These are phyloP conservation scores for Pythium vanterpoolii DNA, from an alignment of 352 stramenopile species.

Conservation along the genomic window DNA sequence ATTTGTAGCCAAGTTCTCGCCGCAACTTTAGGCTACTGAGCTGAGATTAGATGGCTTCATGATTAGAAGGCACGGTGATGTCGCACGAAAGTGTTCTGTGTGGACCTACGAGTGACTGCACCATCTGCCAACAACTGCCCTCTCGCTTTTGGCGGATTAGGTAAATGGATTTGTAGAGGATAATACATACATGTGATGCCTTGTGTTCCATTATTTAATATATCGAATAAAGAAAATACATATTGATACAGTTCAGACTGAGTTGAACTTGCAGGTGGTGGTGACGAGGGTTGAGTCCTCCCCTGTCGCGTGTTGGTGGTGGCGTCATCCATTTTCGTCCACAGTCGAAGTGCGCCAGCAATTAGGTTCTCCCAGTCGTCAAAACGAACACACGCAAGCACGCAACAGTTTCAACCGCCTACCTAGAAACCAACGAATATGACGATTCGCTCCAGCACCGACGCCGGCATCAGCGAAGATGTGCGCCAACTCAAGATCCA, in stretches of 20 bases:
- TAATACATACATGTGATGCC: neutral
- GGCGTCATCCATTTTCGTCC: constrained; percentile 16
- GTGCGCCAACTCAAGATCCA: constrained; percentile 43
- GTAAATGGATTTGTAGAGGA: constrained; percentile 12
- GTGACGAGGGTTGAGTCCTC: constrained; percentile 25
- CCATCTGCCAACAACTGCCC: constrained; percentile 18
- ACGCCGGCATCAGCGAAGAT: constrained; percentile 25
- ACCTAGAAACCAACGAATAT: constrained; percentile 28
- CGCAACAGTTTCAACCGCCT: neutral
- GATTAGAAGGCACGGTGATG: constrained; percentile 12
- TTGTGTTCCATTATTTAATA: neutral
- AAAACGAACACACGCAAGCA: neutral
- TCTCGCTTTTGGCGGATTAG: neutral
- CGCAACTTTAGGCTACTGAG: constrained; percentile 5
- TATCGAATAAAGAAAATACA: neutral
- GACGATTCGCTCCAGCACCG: constrained; percentile 37
- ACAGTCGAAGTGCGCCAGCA: constrained; percentile 18
- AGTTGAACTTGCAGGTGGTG: constrained; percentile 25
- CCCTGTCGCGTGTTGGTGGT: too few species aligned
- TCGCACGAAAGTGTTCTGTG: constrained; percentile 10
- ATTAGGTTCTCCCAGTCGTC: constrained; percentile 1
- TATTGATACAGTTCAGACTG: neutral
- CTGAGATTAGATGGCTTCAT: constrained; percentile 11
- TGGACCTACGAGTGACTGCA: constrained; percentile 6
- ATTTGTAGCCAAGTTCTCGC: constrained; percentile 17